Base-by-base conservation (phyloP, 2,329 filamentous ascomycete genomes). In the Xylariaceae sp. region DNA sequence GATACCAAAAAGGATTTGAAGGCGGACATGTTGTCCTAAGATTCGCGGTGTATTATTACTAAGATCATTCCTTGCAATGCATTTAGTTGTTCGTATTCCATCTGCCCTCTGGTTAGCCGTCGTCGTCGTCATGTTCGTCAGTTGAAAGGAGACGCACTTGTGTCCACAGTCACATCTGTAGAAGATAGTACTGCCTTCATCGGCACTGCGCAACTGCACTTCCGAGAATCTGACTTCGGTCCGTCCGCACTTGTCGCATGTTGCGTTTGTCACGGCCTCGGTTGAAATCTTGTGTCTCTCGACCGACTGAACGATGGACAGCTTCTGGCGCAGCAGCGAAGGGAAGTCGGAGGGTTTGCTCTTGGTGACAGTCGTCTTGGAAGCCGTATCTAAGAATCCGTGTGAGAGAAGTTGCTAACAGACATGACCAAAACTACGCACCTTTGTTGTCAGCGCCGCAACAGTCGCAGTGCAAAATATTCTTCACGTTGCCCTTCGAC, bases 311-410 rank as follows among this genome's bases (percentile, higher is more conserved):
- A 96, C 86, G 49, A 88, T 89, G n/a, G 92, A 96, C 64, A 85
- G 84, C 75, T 96, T 95, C 67, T 92, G 87, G 69, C 92, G 85
- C 56, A 97, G 78, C n/a, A 88, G 79, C 0, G 93, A 97, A 2
- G 94, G 94, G 70, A 97, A 97, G 57, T 93, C 90, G 53, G 88
- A 87, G 0, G 91, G 86, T 71, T 95, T 96, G n/a, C 92, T 96
- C 64, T 84, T 80, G 2, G 93, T 96, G 51, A 88, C 80, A 57
- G 92, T 89, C 0, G 85, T 87, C 71, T 89, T 91, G 9, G 88
- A 85, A 7, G 87, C 84, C 30, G 84, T 88, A 73, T 94, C 90
- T 90, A 61, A 13, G 57, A 57, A 53, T 10, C 15, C 3, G 15
- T 30, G 39, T 61, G 35, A 67, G 62, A 45, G 47, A 9, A 53